phyloP scores from a whole-genome alignment of 441 rosid species.

The Flueggea neowawraea region DNA sequence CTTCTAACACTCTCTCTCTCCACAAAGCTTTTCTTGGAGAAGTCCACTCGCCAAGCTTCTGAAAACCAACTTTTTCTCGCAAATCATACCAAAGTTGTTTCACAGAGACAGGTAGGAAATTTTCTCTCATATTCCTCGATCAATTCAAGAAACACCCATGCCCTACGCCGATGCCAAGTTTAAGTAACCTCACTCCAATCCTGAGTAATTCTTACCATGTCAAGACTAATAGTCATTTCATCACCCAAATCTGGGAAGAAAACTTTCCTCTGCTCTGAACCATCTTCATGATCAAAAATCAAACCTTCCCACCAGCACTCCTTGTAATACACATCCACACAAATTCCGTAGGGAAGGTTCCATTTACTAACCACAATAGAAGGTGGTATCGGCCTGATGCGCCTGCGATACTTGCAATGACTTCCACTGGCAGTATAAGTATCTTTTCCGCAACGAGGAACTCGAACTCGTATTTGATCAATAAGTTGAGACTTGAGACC shows the following conservation, averaged over 20 bases:
- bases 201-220: conserved; percentile 48
- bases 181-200: conserved; percentile 57
- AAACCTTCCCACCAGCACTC: conserved; percentile 96
- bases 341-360: conserved; percentile 44
- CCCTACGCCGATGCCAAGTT: conserved; percentile 60
- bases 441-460: conserved; percentile 36
- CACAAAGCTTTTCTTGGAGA: conserved; percentile 41
- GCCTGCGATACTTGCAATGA: conserved; percentile 27
- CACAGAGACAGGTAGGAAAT: conserved; percentile 43
- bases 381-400: conserved; percentile 55
- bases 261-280: conserved; percentile 42
- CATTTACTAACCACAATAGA: conserved; percentile 17
- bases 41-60: conserved; percentile 53
- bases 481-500: conserved; percentile 27
- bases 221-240: conserved; percentile 32
- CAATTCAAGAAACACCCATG: conserved; percentile 62
- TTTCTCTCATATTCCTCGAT: conserved; percentile 36
- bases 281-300: conserved; percentile 46
- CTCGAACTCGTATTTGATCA: conserved; percentile 37
- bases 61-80: conserved; percentile 36
- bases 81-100: conserved; percentile 82
- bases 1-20: conserved; percentile 45
- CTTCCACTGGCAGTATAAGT: conserved; percentile 9
- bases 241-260: conserved; percentile 89
- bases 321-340: conserved; percentile 55